Conservation (phyloP, 805 yeast genomes). For the Kluyveromyces lactis region DNA sequence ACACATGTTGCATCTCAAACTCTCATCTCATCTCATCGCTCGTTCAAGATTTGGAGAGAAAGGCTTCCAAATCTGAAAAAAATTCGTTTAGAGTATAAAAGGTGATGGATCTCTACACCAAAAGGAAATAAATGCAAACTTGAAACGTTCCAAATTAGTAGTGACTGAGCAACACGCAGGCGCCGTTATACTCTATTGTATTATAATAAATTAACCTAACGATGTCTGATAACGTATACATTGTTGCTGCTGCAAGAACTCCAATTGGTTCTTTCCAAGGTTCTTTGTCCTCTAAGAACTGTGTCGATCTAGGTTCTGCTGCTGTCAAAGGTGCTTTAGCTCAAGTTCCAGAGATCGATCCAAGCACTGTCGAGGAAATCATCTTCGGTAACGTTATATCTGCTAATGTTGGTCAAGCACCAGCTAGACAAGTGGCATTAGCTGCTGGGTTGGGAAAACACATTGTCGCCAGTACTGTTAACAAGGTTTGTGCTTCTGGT, state of each 20-base stretch:
- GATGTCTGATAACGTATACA: conserved; percentile 55
- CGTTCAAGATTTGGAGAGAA: too few relatives aligned
- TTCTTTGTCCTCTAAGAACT: conserved; percentile 59
- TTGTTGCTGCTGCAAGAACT: conserved; percentile 87
- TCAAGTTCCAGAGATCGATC: conserved; percentile 72
- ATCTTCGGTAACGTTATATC: conserved; percentile 87
- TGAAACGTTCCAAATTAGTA: too few relatives aligned
- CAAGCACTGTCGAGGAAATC: conserved; percentile 68
- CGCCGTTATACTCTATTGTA: too few relatives aligned
- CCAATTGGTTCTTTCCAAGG: conserved; percentile 97
- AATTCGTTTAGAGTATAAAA: too few relatives aligned
- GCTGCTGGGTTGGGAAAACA: conserved; percentile 78
- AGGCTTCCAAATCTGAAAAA: too few relatives aligned
- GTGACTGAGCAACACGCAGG: too few relatives aligned
- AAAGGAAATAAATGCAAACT: too few relatives aligned
- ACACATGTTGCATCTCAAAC: too few relatives aligned
- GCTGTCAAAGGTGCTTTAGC: conserved; percentile 86
- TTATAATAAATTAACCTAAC: too few relatives aligned
- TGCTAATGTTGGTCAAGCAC: conserved; percentile 94
- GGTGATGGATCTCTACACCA: too few relatives aligned
- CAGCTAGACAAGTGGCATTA: conserved; percentile 95
- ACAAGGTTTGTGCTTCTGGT: conserved; percentile 97
- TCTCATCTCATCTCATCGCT: too few relatives aligned
- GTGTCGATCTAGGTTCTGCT: conserved; percentile 82
- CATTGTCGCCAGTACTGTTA: conserved; percentile 81